Percentiles rank a stretch among this genome's conserved stretches.
Conservation (phyloP, 2,329 filamentous ascomycete genomes). For the Arthrinium puccinioides region DNA sequence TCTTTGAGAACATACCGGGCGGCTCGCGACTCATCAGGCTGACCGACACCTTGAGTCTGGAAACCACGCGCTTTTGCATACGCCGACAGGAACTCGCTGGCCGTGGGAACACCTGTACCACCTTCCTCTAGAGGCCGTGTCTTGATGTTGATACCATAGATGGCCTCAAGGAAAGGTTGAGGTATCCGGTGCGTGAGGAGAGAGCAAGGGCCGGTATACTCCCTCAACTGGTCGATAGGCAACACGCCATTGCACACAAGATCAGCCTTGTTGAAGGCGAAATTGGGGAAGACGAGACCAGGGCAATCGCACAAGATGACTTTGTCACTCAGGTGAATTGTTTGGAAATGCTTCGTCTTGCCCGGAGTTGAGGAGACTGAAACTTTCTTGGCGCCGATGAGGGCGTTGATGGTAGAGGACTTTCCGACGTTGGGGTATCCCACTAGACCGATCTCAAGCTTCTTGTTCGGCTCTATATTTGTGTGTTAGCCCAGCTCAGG, state of each 20-base stretch:
- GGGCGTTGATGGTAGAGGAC: constrained; percentile 96
- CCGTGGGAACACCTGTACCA: constrained; percentile 78
- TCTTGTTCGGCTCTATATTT: constrained; percentile 41
- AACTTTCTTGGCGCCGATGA: constrained; percentile 98
- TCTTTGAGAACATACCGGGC: constrained; percentile 89
- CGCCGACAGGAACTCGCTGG: constrained; percentile 74
- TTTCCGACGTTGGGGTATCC: constrained; percentile 99
- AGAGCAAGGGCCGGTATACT: constrained; percentile 80
- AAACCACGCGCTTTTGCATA: constrained; percentile 89
- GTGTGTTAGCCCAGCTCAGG: constrained; percentile 12
- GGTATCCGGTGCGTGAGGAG: constrained; percentile 83
- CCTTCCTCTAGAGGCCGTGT: constrained; percentile 82
- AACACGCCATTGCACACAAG: constrained; percentile 91
- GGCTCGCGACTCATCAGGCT: constrained; percentile 88
- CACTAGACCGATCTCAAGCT: constrained; percentile 86
- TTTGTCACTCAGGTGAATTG: constrained; percentile 83
- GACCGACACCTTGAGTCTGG: constrained; percentile 78
- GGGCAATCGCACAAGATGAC: constrained; percentile 96
- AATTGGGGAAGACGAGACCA: constrained; percentile 97
- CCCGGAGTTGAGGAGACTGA: constrained; percentile 95
- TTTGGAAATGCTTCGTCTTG: constrained; percentile 99
- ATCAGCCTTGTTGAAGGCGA: constrained; percentile 92
- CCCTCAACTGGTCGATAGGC: constrained; percentile 91
- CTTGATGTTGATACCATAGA: constrained; percentile 87
- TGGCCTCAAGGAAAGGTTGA: constrained; percentile 78